phyloP scores from a whole-genome alignment of 805 yeast species.

The Kodamaea fukazawae region DNA sequence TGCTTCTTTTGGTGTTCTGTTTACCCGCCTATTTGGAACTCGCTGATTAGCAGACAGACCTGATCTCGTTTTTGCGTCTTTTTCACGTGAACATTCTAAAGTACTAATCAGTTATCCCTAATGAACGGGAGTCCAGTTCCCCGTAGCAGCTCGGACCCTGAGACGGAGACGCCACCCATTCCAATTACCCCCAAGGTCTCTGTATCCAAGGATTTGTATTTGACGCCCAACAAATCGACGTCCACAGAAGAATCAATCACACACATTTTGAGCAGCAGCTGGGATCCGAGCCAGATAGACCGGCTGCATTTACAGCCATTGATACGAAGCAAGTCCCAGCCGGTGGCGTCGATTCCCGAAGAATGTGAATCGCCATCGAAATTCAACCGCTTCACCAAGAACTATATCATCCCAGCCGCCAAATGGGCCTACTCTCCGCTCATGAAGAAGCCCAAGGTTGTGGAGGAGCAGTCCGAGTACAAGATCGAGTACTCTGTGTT shows the following conservation, averaged over 20 bases:
- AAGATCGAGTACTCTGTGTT: slow-evolving; percentile 59
- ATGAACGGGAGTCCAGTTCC: no score
- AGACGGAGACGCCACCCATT: no score
- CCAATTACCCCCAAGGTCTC: no score
- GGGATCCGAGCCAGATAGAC: slow-evolving; percentile 9
- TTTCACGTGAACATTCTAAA: no score
- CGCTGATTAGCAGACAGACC: no score
- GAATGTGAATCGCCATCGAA: slow-evolving; percentile 5
- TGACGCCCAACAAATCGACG: not conserved
- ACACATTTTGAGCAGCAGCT: slow-evolving; percentile 11
- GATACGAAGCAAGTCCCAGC: slow-evolving; percentile 13
- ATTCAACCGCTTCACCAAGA: slow-evolving; percentile 19
- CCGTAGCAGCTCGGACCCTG: no score
- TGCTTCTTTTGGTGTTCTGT: no score
- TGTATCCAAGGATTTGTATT: no score
- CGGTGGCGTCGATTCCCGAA: slow-evolving; percentile 7
- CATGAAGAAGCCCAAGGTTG: slow-evolving; percentile 8
- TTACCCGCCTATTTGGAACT: no score
- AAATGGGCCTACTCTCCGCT: slow-evolving; percentile 32
- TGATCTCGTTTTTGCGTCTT: no score
- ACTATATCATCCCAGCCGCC: slow-evolving; percentile 26
- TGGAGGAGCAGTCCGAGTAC: slow-evolving; percentile 18
- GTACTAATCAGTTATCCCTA: no score
- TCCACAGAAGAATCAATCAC: slow-evolving; percentile 3
- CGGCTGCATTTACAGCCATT: slow-evolving; percentile 5